Conservation (phyloP, 805 yeast species). For the Candida andamanensis region DNA sequence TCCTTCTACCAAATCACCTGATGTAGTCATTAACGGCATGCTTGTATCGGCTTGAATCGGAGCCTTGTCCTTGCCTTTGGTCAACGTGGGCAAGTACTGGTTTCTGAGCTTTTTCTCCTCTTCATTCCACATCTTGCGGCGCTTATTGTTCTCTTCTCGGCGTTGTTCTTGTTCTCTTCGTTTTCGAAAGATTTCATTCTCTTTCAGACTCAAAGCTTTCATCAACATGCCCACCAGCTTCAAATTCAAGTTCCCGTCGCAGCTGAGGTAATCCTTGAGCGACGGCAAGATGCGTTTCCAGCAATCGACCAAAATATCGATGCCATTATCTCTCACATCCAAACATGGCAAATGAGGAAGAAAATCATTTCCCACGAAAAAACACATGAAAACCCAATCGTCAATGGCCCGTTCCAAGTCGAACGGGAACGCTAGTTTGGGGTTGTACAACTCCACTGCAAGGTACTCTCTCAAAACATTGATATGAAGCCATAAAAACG, state of each 20-base stretch:
- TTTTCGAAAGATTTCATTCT: constrained; percentile 68
- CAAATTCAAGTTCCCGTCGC: constrained; percentile 80
- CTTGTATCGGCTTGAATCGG: constrained; percentile 64
- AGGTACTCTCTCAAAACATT: constrained; percentile 84
- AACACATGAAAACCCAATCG: constrained; percentile 98
- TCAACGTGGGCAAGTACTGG: constrained; percentile 46
- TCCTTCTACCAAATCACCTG: constrained; percentile 70
- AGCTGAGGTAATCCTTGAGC: constrained; percentile 74
- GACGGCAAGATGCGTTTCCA: constrained; percentile 75
- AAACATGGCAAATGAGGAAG: constrained; percentile 92
- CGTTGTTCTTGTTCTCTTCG: constrained; percentile 67
- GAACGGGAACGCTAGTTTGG: constrained; percentile 64
- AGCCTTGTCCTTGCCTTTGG: constrained; percentile 73
- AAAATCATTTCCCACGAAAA: constrained; percentile 97
- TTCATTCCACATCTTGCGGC: constrained; percentile 47
- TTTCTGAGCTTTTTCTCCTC: constrained; percentile 43
- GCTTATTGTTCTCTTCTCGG: constrained; percentile 57
- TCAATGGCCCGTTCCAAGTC: constrained; percentile 95
- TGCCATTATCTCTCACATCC: constrained; percentile 92
- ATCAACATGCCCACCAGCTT: constrained; percentile 72
- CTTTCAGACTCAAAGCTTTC: constrained; percentile 61
- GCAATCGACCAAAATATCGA: constrained; percentile 70
- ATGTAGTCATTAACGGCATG: constrained; percentile 70
- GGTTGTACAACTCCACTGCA: constrained; percentile 71
- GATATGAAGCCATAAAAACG: constrained; percentile 91